Percentiles rank a stretch among this genome's conserved stretches.
Evolutionary conservation across 1,139 yeast genomes (phyloP).

Genomic region (Lodderomyces theae): DNA sequence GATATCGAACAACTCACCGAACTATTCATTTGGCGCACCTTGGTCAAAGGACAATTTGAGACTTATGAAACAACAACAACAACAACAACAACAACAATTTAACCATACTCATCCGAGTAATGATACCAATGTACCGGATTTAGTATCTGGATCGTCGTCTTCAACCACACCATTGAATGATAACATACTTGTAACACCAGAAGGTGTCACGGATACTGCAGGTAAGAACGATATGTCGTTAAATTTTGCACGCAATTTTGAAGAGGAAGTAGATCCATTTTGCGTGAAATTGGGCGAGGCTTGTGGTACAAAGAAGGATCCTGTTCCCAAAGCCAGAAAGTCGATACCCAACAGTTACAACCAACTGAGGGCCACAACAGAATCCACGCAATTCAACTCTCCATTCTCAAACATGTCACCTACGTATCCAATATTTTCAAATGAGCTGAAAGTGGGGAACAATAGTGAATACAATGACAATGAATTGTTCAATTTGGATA

Average conservation of each 20-base stretch:
- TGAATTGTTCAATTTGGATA: constrained; percentile 22
- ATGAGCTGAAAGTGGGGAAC: neutral
- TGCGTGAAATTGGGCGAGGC: constrained; percentile 75
- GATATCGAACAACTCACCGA: constrained; percentile 17
- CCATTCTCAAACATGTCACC: constrained; percentile 18
- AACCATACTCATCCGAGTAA: constrained; percentile 8
- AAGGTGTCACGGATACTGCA: constrained; percentile 7
- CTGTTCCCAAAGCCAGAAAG: constrained; percentile 54
- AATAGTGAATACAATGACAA: constrained; percentile 23
- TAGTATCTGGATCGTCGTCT: constrained; percentile 34
- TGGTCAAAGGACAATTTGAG: constrained; percentile 31
- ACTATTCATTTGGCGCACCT: constrained; percentile 30
- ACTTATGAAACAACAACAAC: constrained; percentile 9
- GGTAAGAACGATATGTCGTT: constrained; percentile 16
- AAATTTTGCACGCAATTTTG: constrained; percentile 26
- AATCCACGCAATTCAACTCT: constrained; percentile 13
- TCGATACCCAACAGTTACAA: constrained; percentile 2
- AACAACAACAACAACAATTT: constrained; percentile 10
- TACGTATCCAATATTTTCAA: constrained; percentile 2
- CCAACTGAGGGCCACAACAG: constrained; percentile 3
- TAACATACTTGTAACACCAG: constrained; percentile 37
- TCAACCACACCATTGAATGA: constrained; percentile 43
- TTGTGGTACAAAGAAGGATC: constrained; percentile 76
- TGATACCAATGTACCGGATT: constrained; percentile 27
- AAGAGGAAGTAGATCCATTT: constrained; percentile 55